A percentile compares a stretch with the other conserved stretches of the same genome.
phyloP scores from a whole-genome alignment of 495 filamentous ascomycete genomes.

The Penicillium flavigenum region DNA sequence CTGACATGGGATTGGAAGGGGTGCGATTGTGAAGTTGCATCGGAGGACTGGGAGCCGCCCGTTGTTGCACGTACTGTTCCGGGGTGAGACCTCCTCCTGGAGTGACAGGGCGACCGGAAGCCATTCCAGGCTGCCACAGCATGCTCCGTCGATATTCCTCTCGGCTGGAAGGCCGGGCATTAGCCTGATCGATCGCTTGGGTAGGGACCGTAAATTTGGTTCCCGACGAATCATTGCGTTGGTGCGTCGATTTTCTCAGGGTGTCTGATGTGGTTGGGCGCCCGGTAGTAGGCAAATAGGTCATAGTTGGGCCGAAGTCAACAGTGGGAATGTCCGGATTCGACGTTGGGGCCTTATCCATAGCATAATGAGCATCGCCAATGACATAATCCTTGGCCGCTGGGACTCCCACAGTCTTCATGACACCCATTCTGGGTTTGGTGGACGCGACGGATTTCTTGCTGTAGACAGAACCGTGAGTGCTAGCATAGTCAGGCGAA shows the following conservation, averaged over 20 bases:
- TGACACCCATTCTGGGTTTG: slow-evolving; percentile 74
- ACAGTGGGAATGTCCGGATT: slow-evolving; percentile 66
- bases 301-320: slow-evolving; percentile 82
- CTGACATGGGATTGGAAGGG: slow-evolving; percentile 52
- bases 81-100: slow-evolving; percentile 54
- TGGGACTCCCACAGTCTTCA: slow-evolving; percentile 76
- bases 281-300: slow-evolving; percentile 56
- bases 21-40: slow-evolving; percentile 57
- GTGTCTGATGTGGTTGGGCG: slow-evolving; percentile 41
- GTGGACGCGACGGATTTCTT: slow-evolving; percentile 59
- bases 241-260: slow-evolving; percentile 38
- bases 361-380: slow-evolving; percentile 58
- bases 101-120: slow-evolving; percentile 43
- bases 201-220: slow-evolving; percentile 30
- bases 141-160: slow-evolving; percentile 60
- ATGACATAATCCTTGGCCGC: slow-evolving; percentile 53
- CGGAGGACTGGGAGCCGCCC: slow-evolving; percentile 58
- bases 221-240: slow-evolving; percentile 43
- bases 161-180: slow-evolving; percentile 41
- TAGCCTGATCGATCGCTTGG: slow-evolving; percentile 31
- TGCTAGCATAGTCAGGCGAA: slow-evolving; percentile 70
- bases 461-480: slow-evolving; percentile 62
- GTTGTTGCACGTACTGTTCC: slow-evolving; percentile 87
- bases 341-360: slow-evolving; percentile 32
- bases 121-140: slow-evolving; percentile 77